These are phyloP conservation scores for Cardiospermum halicacabum DNA, from an alignment of 345 rosid genomes.

Conservation along the genomic window DNA sequence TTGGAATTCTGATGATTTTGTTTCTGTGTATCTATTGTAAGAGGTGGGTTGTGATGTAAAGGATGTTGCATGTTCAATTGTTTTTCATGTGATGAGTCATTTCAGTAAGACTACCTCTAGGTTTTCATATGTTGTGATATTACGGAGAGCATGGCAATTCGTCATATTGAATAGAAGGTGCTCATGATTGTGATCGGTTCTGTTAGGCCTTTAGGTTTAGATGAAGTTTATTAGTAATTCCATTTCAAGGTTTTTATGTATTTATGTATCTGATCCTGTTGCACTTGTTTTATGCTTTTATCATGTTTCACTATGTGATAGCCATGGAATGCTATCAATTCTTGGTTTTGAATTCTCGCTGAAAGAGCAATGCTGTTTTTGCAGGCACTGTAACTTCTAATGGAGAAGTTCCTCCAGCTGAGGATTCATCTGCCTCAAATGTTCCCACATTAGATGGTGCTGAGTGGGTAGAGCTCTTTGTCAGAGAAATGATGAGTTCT, in stretches of 20 bases:
- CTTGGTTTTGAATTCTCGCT: neutral
- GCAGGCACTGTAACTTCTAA: constrained; percentile 24
- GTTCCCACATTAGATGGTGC: constrained; percentile 45
- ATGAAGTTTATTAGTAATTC: neutral
- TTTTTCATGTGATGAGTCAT: too few relatives aligned
- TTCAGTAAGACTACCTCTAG: neutral
- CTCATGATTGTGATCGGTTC: neutral
- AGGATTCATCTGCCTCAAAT: constrained; percentile 29
- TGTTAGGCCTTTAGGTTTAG: neutral
- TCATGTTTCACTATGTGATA: neutral
- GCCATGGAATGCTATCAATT: neutral
- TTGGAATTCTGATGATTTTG: too few relatives aligned
- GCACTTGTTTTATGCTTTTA: neutral
- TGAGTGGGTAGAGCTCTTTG: constrained; percentile 85
- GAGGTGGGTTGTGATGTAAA: too few relatives aligned
- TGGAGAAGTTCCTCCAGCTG: constrained; percentile 27
- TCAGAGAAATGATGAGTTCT: constrained; percentile 67
- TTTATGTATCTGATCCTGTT: neutral
- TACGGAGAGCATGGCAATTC: neutral
- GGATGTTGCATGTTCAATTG: too few relatives aligned
- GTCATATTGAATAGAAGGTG: neutral
- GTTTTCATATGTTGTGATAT: neutral
- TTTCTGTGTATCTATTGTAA: too few relatives aligned
- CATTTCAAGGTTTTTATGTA: neutral
- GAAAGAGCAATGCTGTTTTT: constrained; percentile 8